These are phyloP conservation scores for Penicillium ochrochloron DNA, from an alignment of 495 filamentous ascomycete genomes.

Conservation along the genomic window DNA sequence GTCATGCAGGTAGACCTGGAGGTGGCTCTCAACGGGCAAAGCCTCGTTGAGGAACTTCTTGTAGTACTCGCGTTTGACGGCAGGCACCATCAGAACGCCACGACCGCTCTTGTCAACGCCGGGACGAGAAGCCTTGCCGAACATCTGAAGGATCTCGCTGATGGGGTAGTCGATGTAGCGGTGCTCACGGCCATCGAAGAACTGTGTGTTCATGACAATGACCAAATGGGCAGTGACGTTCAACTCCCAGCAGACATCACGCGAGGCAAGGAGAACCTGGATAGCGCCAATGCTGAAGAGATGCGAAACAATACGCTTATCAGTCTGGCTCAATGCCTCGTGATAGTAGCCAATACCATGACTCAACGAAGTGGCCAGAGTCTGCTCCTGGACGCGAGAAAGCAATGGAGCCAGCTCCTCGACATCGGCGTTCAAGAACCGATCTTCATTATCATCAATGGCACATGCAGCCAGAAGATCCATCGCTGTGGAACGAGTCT, in stretches of 20 bases:
- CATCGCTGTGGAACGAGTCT: constrained; percentile 84
- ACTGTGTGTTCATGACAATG: constrained; percentile 98
- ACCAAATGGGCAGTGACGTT: constrained; percentile 87
- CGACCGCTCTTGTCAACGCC: constrained; percentile 79
- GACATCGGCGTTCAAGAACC: constrained; percentile 81
- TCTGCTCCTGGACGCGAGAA: constrained; percentile 78
- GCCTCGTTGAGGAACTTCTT: constrained; percentile 98
- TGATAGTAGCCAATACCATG: constrained; percentile 98
- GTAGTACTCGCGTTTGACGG: constrained; percentile 95
- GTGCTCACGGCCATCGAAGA: constrained; percentile 95
- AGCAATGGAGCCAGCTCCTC: constrained; percentile 83
- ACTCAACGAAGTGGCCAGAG: constrained; percentile 86
- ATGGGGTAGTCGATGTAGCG: constrained; percentile 97
- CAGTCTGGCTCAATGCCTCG: constrained; percentile 83
- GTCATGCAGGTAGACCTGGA: constrained; percentile 89
- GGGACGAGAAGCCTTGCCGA: constrained; percentile 85
- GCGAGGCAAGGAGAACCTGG: constrained; percentile 89
- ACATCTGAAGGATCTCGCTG: constrained; percentile 99
- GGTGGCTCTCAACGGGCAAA: constrained; percentile 90
- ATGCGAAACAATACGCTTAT: constrained; percentile 92
- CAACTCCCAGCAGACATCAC: constrained; percentile 97
- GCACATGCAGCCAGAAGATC: constrained; percentile 85
- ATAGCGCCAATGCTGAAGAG: constrained; percentile 91
- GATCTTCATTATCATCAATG: constrained; percentile 90
- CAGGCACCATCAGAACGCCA: constrained; percentile 92